A percentile compares a stretch with the other conserved stretches of the same genome.
phyloP scores from a whole-genome alignment of 202 grass and related monocot species.

The Carex sylvatica region DNA sequence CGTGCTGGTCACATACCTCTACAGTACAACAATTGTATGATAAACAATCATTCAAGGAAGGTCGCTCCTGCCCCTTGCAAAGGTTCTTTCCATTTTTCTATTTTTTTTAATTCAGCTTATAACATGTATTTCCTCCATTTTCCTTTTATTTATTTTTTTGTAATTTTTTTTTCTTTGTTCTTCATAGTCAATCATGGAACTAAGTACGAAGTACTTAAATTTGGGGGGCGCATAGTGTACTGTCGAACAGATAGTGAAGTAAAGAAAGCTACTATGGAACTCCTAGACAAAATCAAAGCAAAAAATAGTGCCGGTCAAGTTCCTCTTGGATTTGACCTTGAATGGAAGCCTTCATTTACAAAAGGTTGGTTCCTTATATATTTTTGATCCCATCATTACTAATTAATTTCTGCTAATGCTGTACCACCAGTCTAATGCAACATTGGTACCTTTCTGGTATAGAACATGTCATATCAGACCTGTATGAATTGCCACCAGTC shows the following conservation, averaged over 20 bases:
- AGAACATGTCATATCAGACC: neutral
- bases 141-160: neutral
- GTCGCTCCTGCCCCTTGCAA: conserved; percentile 24
- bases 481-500: neutral
- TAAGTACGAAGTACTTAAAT: conserved; percentile 44
- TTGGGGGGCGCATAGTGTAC: conserved; percentile 59
- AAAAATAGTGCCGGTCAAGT: conserved; percentile 41
- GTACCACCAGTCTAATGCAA: neutral
- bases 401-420: neutral
- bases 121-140: neutral
- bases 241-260: conserved; percentile 52
- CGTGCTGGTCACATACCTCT: neutral
- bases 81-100: conserved; percentile 35
- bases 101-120: conserved; percentile 20
- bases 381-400: neutral
- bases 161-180: conserved; percentile 8
- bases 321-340: conserved; percentile 77
- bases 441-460: neutral
- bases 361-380: conserved; percentile 44
- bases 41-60: neutral
- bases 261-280: conserved; percentile 50
- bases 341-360: conserved; percentile 63
- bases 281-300: conserved; percentile 43
- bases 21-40: neutral
- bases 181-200: conserved; percentile 32